Percentiles rank a stretch among this genome's conserved stretches.
Conservation (phyloP, 305 asterid species). For the Ajuga reptans region DNA sequence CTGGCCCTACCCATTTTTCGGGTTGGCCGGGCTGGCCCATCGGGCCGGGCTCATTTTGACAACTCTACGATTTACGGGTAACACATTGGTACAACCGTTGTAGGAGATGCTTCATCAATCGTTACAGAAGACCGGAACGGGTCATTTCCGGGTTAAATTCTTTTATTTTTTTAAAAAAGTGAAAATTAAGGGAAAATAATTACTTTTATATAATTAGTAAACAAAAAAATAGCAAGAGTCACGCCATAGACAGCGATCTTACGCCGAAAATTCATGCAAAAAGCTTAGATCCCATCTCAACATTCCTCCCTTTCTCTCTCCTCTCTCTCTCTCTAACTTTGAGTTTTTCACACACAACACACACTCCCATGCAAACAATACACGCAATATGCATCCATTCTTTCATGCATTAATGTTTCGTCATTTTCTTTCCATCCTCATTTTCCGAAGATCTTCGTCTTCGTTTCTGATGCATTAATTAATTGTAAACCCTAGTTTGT, state of each 20-base stretch:
- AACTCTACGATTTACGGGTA: too few species aligned
- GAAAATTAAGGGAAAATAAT: not conserved
- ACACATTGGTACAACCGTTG: too few species aligned
- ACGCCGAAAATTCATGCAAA: constrained; percentile 69
- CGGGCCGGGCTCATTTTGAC: too few species aligned
- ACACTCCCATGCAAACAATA: constrained; percentile 25
- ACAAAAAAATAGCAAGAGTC: constrained; percentile 29
- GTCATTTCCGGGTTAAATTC: too few species aligned
- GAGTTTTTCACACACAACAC: constrained; percentile 48
- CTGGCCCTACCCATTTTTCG: too few species aligned
- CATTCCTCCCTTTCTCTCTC: not conserved
- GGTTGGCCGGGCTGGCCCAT: too few species aligned
- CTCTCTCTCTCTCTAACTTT: constrained; percentile 25
- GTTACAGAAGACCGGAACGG: too few species aligned
- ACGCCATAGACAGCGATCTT: constrained; percentile 34
- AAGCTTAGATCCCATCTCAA: constrained; percentile 35
- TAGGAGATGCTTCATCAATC: too few species aligned
- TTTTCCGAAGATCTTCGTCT: not conserved
- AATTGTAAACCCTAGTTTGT: too few species aligned
- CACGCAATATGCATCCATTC: constrained; percentile 21
- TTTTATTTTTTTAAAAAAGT: too few species aligned
- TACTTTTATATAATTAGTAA: not conserved
- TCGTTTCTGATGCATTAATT: not conserved
- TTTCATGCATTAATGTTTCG: too few species aligned
- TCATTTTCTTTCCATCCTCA: not conserved